Evolutionary conservation across 352 stramenopile genomes (phyloP), one percentile per base, ranked within the genome.

Genomic region (Phytopythium aichiense): DNA sequence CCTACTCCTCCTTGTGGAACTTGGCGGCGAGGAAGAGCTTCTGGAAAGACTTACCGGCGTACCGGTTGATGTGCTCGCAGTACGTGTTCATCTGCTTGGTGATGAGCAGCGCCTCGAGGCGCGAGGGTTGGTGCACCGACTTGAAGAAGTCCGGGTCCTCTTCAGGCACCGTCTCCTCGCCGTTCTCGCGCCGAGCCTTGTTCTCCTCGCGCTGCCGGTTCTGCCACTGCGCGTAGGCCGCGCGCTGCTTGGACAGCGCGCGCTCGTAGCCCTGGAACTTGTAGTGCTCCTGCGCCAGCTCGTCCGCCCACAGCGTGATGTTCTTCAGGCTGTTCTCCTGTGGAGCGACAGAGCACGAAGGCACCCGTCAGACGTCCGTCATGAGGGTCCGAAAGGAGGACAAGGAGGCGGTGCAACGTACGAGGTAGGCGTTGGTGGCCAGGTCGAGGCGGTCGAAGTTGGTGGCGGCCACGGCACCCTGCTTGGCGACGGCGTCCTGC

Each of bases 271-370:
- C 80, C 65, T 97, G 85, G 71, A 96, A 96, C 79, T 96, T 97
- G 69, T 87, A 89, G 73, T 99, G 96, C 74, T 99, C 95, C 61
- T 96, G 88, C 6, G 92, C 87, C 18, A 99, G 84, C 68, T 99
- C 96, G 70, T 99, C 97, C 25, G 98, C 96, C 94, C 95, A 99
- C 55, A 95, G 82, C 66, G 89, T 97, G 65, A 99, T 88, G 77
- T 98, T 98, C 86, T 99, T 97, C n/a, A 99, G 80, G 68, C 98
- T 98, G 77, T 97, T 98, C 71, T 99, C 95, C 64, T 78, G 37
- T 53, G n/a, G 42, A 22, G 20, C 1, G 18, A 22, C 13, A 50
- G 4, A 40, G 95, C 72, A 20, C 3, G 28, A 5, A 31, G 28
- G 28, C 49, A 38, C 8, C 16, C 12, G 16, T 54, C 13, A 54